Base-by-base conservation (phyloP, 2,329 filamentous ascomycete genomes). In the Lecanicillium sp. region DNA sequence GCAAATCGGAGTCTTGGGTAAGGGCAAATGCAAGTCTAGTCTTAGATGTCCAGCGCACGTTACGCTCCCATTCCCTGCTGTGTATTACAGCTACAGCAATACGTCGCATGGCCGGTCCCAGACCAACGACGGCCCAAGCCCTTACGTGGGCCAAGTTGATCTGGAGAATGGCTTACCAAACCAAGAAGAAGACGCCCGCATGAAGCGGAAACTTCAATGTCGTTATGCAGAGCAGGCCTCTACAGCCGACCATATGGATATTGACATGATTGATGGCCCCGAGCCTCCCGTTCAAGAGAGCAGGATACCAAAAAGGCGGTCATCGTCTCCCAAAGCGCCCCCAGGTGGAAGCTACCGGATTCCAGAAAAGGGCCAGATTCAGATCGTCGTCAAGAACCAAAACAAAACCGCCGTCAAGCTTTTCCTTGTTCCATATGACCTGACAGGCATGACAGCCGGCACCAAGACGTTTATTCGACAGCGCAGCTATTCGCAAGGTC, bases 341-440 rank as follows among this genome's bases (percentile, higher is more conserved):
- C 84, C 87, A 0, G 87, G 88, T 7, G 90, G 92, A 27, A 87
- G 85, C 54, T 98, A 97, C 58, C 82, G 92, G 31, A 95, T 98
- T 38, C 92, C 92, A 0, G 82, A 92, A 54, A 84, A 89, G 58
- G 92, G 92, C 0, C 92, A 97, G 60, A 69, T 98, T 12, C 92
- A 98, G 53, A 94, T 98, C 46, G 83, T 98, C 45, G 87, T 98
- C 58, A 97, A 97, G 59, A 98, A 97, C 52, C 90, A 89, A 13
- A 95, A 97, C 65, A 97, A 97, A 57, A 97, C 92, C 4, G 92
- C 92, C 1, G 90, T 97, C 39, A 97, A 98, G 59, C 69, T 98
- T 1, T 97, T 97, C 50, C 71, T 97, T 17, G 79, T 98, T 3
- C 92, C 90, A 0, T 98, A 97, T 51, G 88, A 97, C 56, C 69